Conservation (phyloP, 78 protist species). For the Dictyostelium intermedium region DNA sequence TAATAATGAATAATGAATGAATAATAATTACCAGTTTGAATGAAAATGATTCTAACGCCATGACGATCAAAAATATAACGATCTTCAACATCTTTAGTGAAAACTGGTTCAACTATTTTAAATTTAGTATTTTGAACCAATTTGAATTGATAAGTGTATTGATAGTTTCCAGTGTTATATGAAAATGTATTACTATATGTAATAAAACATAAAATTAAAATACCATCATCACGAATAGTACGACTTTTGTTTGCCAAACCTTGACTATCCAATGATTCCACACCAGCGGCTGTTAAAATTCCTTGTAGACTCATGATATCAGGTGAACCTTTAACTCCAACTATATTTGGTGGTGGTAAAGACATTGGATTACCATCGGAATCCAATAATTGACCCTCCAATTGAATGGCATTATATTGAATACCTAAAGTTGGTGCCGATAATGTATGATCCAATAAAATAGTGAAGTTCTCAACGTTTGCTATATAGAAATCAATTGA, state of each 20-base stretch:
- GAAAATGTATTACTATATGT: constrained; percentile 50
- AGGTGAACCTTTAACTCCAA: constrained; percentile 20
- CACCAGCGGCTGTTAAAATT: constrained; percentile 42
- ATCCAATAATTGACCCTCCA: neutral
- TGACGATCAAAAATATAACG: constrained; percentile 61
- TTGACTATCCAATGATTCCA: constrained; percentile 21
- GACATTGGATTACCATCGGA: neutral
- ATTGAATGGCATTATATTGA: constrained; percentile 48
- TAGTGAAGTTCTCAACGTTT: constrained; percentile 43
- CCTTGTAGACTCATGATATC: constrained; percentile 53
- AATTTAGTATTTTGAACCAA: constrained; percentile 47
- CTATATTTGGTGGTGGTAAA: constrained; percentile 24
- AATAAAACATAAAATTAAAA: constrained; percentile 37
- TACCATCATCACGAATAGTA: constrained; percentile 55
- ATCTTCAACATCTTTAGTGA: neutral
- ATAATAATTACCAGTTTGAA: constrained; percentile 70
- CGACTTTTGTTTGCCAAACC: constrained; percentile 27
- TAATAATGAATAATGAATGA: no score
- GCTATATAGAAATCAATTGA: constrained; percentile 23
- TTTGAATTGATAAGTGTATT: constrained; percentile 40
- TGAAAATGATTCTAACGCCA: constrained; percentile 60
- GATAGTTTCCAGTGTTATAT: constrained; percentile 39
- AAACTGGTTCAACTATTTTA: constrained; percentile 58
- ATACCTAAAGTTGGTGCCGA: constrained; percentile 40
- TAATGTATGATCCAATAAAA: constrained; percentile 55